phyloP scores from a whole-genome alignment of 345 rosid species.

The Kernera saxatilis region DNA sequence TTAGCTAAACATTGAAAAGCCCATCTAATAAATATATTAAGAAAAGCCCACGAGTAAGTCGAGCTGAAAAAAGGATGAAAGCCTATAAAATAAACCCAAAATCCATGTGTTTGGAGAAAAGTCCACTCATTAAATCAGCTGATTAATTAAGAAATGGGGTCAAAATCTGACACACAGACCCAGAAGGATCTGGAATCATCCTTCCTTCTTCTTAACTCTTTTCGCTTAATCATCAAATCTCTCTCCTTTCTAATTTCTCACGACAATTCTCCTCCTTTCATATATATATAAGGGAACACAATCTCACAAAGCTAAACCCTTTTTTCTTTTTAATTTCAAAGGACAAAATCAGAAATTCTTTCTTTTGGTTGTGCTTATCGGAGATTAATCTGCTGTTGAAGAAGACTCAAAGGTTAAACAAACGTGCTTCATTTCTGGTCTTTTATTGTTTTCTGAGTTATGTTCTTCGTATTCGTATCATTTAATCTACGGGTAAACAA shows the following conservation, averaged over 20 bases:
- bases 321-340: background rate
- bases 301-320: background rate
- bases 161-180: background rate
- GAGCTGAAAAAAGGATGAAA: background rate
- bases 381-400: background rate
- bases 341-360: background rate
- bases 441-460: background rate
- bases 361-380: background rate
- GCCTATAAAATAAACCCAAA: background rate
- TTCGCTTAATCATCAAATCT: too few relatives aligned
- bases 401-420: background rate
- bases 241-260: too few relatives aligned
- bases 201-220: background rate
- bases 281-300: too few relatives aligned
- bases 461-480: background rate
- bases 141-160: background rate
- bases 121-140: background rate
- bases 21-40: background rate
- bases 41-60: background rate
- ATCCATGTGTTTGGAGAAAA: background rate
- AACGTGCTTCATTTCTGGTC: background rate
- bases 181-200: conserved; percentile 17
- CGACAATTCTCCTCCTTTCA: conserved; percentile 9
- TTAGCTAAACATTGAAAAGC: background rate
- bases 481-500: background rate